phyloP scores from a whole-genome alignment of 208 protist genomes.

The Trypanosoma cruzi region DNA sequence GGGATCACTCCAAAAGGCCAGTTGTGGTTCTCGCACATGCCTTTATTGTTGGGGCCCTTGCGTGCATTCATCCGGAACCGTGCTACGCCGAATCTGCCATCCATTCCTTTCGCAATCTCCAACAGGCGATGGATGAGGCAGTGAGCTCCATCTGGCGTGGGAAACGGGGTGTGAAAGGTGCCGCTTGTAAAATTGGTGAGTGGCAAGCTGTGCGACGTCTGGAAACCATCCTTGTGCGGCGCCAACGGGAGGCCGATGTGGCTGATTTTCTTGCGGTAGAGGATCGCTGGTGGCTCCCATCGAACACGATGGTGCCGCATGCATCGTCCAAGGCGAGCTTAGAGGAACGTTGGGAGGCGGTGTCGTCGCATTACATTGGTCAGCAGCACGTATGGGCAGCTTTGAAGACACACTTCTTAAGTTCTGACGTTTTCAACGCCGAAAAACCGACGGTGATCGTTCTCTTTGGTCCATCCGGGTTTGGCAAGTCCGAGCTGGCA shows the following conservation, averaged over 20 bases:
- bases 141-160: neutral
- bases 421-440: constrained; percentile 54
- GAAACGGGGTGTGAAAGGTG: neutral
- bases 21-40: constrained; percentile 48
- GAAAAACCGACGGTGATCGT: constrained; percentile 83
- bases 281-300: constrained; percentile 14
- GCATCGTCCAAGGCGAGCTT: constrained; percentile 2
- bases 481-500: constrained; percentile 86
- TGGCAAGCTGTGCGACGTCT: constrained; percentile 39
- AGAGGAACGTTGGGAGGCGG: constrained; percentile 44
- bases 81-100: constrained; percentile 38
- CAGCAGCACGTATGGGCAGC: constrained; percentile 62
- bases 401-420: constrained; percentile 61
- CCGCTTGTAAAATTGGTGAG: constrained; percentile 6
- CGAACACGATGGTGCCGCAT: neutral
- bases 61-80: constrained; percentile 16
- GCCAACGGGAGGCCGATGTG: constrained; percentile 55
- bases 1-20: constrained; percentile 30
- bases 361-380: constrained; percentile 69
- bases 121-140: constrained; percentile 9
- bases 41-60: constrained; percentile 46
- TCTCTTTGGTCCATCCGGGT: constrained; percentile 85
- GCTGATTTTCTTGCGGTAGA: constrained; percentile 24
- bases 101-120: constrained; percentile 34
- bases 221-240: constrained; percentile 43